Conservation (phyloP, 192 early-diverging fungal genomes). For the Entomortierella parvispora region DNA sequence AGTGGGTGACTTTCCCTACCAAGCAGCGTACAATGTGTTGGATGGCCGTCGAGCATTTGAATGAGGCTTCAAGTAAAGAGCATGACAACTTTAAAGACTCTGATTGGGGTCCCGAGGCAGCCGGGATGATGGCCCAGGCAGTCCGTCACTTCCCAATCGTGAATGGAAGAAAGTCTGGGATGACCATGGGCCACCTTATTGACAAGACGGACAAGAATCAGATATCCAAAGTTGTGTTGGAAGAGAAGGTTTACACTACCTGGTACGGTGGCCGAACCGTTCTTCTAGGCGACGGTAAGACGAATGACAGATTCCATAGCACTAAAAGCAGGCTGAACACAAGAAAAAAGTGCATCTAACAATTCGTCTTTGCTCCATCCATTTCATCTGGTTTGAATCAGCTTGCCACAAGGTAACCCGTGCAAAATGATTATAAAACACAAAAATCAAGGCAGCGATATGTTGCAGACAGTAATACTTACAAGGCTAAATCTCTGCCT, state of each 20-base stretch:
- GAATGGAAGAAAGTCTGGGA: not conserved
- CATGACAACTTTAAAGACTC: not conserved
- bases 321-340: too few relatives aligned
- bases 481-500: too few relatives aligned
- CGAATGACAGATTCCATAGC: not conserved
- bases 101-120: conserved; percentile 17
- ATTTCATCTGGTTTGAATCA: too few relatives aligned
- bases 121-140: conserved; percentile 8
- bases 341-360: not conserved
- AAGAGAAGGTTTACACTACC: conserved; percentile 16
- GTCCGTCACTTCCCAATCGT: conserved; percentile 2
- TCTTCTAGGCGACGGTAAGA: conserved; percentile 7
- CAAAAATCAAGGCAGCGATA: too few relatives aligned
- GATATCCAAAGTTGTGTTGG: conserved; percentile 14
- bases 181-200: conserved; percentile 8
- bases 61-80: not conserved
- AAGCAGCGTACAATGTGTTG: not conserved
- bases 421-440: too few relatives aligned
- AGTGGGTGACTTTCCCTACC: conserved; percentile 8
- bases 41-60: not conserved
- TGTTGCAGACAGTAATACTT: too few relatives aligned
- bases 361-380: not conserved
- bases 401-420: not conserved
- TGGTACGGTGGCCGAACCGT: conserved; percentile 10
- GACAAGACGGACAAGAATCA: not conserved